Evolutionary conservation across 2,329 filamentous ascomycete genomes (phyloP), one percentile per base, ranked within the genome.

Genomic region (Colletotrichum sojae): DNA sequence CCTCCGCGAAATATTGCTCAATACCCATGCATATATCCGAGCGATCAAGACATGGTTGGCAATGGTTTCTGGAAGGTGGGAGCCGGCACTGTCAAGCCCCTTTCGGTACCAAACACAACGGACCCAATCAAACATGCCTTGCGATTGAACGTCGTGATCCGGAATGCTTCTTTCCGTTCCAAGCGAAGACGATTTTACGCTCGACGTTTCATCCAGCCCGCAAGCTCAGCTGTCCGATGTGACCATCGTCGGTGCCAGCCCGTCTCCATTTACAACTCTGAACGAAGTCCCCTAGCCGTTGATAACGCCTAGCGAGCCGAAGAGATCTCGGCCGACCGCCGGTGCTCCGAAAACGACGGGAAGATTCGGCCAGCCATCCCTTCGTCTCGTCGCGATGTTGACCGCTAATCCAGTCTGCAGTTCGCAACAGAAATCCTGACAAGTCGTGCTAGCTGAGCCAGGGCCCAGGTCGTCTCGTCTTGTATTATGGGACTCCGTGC

Each of bases 41-140:
- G 27, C 15, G 18, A 52, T 51, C 60, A n/a, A 16, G 40, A 15
- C 36, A 2, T 12, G 16, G 45, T 18, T 18, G n/a, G 45, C 45
- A 63, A 31, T n/a, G 25, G 10, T 48, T 58, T 57, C 52, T 57
- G 53, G 60, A 57, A 57, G 64, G 46, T 64, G 46, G 65, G 48
- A 64, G 53, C 36, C 46, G 60, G 60, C 5, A 52, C 25, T n/a
- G 20, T 16, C 27, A 25, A 5, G 9, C 25, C n/a, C 20, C 36
- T 12, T 27, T 39, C 16, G 43, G 31, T 60, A 39, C 36, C 39
- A 10, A 36, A 36, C 9, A 22, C 40, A 12, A 25, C 18, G 25
- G 43, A 18, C 12, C 27, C 51, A 39, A 20, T 16, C 3, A 16
- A 54, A 49, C 40, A 55, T 12, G 31, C 45, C 15, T 18, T 18